A percentile compares a stretch with the other conserved stretches of the same genome.
phyloP scores from a whole-genome alignment of 2,329 filamentous ascomycete genomes.

The Ambrosiella xylebori region DNA sequence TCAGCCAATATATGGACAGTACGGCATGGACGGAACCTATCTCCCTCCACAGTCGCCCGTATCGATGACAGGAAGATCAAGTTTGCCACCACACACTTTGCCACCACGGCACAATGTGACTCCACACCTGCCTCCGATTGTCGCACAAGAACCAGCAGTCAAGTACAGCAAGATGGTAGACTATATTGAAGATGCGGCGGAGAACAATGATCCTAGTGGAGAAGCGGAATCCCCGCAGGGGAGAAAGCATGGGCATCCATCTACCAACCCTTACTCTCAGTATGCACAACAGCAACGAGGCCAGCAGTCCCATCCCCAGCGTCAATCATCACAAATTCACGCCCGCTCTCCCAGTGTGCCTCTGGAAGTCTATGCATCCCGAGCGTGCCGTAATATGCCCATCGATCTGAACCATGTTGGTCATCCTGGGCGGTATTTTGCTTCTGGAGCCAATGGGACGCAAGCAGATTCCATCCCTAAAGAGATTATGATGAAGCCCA shows the following conservation, averaged over 20 bases:
- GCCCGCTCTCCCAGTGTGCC: background rate
- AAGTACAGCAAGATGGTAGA: slow-evolving; percentile 5
- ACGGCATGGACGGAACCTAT: background rate
- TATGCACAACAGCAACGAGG: background rate
- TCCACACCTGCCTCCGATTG: background rate
- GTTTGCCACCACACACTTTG: background rate
- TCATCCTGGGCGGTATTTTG: background rate
- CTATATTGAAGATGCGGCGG: background rate
- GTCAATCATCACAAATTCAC: background rate
- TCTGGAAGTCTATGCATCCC: background rate
- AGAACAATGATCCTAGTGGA: too few species aligned
- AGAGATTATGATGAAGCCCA: background rate
- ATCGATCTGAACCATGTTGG: background rate
- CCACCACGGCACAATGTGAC: background rate
- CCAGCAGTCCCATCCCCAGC: background rate
- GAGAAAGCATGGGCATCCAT: too few species aligned
- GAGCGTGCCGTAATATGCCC: background rate
- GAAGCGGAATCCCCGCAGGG: background rate
- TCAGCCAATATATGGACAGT: background rate
- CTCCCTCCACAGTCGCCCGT: background rate
- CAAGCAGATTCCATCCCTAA: background rate
- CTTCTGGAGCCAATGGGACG: background rate
- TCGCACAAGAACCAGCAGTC: slow-evolving; percentile 4
- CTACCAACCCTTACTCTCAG: background rate
- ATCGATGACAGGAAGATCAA: background rate